Percentiles rank a stretch among this genome's conserved stretches.
Conservation (phyloP, 805 yeast genomes). For the Wickerhamiella azyma region DNA sequence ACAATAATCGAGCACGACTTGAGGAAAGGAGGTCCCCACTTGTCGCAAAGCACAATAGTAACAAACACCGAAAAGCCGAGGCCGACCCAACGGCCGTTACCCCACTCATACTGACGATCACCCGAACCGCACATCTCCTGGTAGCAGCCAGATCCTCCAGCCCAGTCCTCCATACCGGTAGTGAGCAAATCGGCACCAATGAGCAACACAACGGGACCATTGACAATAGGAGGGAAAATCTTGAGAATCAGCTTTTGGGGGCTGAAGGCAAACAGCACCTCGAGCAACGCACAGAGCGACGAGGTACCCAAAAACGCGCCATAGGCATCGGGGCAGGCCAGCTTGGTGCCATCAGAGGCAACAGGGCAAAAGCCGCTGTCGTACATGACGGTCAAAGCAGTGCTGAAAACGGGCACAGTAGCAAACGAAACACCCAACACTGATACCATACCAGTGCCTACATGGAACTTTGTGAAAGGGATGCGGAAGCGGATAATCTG, state of each 20-base stretch:
- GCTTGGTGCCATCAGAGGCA: slow-evolving; percentile 46
- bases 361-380: slow-evolving; percentile 49
- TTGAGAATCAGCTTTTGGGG: slow-evolving; percentile 61
- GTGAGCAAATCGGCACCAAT: slow-evolving; percentile 61
- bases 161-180: slow-evolving; percentile 72
- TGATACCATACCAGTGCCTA: slow-evolving; percentile 81
- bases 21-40: slow-evolving; percentile 89
- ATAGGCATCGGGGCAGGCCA: slow-evolving; percentile 82
- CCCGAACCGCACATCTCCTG: slow-evolving; percentile 36
- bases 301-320: slow-evolving; percentile 79
- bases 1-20: slow-evolving; percentile 83
- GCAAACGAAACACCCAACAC: slow-evolving; percentile 90
- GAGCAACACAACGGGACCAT: slow-evolving; percentile 82
- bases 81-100: slow-evolving; percentile 76
- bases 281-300: slow-evolving; percentile 61
- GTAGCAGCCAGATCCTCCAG: slow-evolving; percentile 59
- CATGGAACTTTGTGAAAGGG: slow-evolving; percentile 53
- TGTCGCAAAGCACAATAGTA: slow-evolving; percentile 62
- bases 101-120: slow-evolving; percentile 50
- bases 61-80: slow-evolving; percentile 72
- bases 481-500: slow-evolving; percentile 76
- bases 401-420: slow-evolving; percentile 65
- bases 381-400: slow-evolving; percentile 74
- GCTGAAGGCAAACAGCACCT: slow-evolving; percentile 56
- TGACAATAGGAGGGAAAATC: slow-evolving; percentile 77